Base-by-base conservation (phyloP, 2,329 filamentous ascomycete genomes). In the Fusarium circinatum region DNA sequence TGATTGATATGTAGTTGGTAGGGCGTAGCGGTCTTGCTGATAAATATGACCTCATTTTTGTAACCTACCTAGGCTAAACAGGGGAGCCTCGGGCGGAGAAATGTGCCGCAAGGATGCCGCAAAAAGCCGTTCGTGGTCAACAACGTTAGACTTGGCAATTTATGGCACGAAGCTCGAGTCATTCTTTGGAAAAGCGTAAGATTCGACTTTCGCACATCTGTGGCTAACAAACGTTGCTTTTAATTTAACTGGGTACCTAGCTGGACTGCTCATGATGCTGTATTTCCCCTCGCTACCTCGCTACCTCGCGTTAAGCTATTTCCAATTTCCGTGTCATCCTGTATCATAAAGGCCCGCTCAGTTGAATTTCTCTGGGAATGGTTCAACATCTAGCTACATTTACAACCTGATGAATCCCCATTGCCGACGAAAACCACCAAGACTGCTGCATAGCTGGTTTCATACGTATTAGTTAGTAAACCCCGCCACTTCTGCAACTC, bases 161-260 rank as follows among this genome's bases (percentile, higher is more conserved):
- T 4, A 51, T 10, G 11, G 0, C 24, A 18, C 2, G 5, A 18
- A 8, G 0, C 0, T 30, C 10, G 0, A n/a, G 6, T 17, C 0
- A 17, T 12, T n/a, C 4, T 8, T 32, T 4, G 22, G 8, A 6
- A 20, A 2, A 24, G 10, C 6, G 1, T 20, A 6, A 20, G 22
- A 14, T 32, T 13, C 5, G 5, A 5, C 1, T n/a, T 49, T n/a
- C 14, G 20, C 18, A 8, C 12, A 9, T 28, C 38, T 9, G 28
- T 28, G 28, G 8, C 28, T 28, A 28, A 28, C 28, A 28, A 9
- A 28, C 7, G 28, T 9, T 28, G 28, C 28, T 8, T 28, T 28
- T 28, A 26, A 26, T 26, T 26, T 6, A 26, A 26, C 24, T 26
- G 24, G 24, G 24, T 26, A 26, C 24, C 24, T 26, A 26, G 24